Percentiles rank a stretch among this genome's conserved stretches.
Conservation (phyloP, 2,329 filamentous ascomycete genomes). For the Phoma sp. region DNA sequence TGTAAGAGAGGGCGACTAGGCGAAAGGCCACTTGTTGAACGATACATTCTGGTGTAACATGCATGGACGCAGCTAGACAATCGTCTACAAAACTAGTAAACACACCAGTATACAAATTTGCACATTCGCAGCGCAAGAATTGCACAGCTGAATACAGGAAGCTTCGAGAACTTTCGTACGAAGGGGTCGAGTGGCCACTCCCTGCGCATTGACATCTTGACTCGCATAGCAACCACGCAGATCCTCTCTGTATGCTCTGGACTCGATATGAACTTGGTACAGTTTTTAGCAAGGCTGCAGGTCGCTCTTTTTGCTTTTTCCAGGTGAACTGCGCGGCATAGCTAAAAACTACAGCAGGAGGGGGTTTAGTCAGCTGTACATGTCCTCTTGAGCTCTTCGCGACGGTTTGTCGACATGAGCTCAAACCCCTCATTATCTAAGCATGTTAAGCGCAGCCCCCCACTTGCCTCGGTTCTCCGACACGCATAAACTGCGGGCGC, state of each 20-base stretch:
- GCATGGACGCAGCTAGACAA: background rate
- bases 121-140: constrained; percentile 4
- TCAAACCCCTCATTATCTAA: constrained; percentile 17
- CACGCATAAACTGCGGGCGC: constrained; percentile 20
- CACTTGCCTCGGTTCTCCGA: constrained; percentile 33
- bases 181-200: background rate
- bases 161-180: constrained; percentile 14
- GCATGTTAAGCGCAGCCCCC: constrained; percentile 7
- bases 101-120: constrained; percentile 3
- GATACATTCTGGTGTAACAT: background rate
- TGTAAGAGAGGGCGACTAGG: constrained; percentile 17
- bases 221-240: constrained; percentile 1
- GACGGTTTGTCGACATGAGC: background rate
- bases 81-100: background rate
- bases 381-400: background rate
- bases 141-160: constrained; percentile 11
- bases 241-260: background rate
- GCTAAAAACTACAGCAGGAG: background rate
- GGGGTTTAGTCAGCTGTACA: background rate
- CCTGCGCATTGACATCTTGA: constrained; percentile 2
- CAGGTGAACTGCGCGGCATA: background rate
- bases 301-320: too few species aligned
- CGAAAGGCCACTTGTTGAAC: background rate
- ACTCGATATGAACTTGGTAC: too few species aligned
- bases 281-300: too few species aligned